Conservation (phyloP, 2,329 filamentous ascomycete species). For the Claviceps sp. region DNA sequence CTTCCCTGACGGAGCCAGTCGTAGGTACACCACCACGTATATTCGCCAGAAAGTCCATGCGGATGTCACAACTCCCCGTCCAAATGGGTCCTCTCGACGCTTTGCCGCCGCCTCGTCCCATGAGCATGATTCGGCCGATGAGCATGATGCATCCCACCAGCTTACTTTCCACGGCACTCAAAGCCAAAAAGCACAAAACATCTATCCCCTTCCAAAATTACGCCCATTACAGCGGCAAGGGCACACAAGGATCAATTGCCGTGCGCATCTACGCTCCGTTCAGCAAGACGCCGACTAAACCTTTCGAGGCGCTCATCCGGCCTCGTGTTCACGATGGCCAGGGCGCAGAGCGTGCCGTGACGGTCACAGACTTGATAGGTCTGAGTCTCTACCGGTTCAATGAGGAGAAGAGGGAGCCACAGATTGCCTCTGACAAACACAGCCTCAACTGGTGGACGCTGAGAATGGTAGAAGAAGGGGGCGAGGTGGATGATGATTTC, state of each 20-base stretch:
- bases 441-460: slow-evolving; percentile 76
- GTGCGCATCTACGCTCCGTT: slow-evolving; percentile 68
- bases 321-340: slow-evolving; percentile 57
- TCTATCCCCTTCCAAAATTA: slow-evolving; percentile 65
- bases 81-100: slow-evolving; percentile 46
- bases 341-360: slow-evolving; percentile 45
- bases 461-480: slow-evolving; percentile 72
- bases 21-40: slow-evolving; percentile 51
- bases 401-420: slow-evolving; percentile 60
- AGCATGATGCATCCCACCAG: slow-evolving; percentile 60
- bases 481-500: slow-evolving; percentile 76
- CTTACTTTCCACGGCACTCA: slow-evolving; percentile 57
- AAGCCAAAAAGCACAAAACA: slow-evolving; percentile 55
- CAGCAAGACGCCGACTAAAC: slow-evolving; percentile 48
- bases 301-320: slow-evolving; percentile 59
- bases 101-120: slow-evolving; percentile 57
- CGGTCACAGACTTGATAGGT: slow-evolving; percentile 70
- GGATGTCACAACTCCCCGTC: slow-evolving; percentile 44
- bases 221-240: slow-evolving; percentile 63
- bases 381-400: slow-evolving; percentile 66
- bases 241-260: slow-evolving; percentile 61
- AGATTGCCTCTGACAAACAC: slow-evolving; percentile 48
- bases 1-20: slow-evolving; percentile 41
- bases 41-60: slow-evolving; percentile 47
- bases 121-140: slow-evolving; percentile 47